Evolutionary conservation across 129 eudicot genomes (phyloP), one percentile per base, ranked within the genome.

Genomic region (Gnaphalium uliginosum): DNA sequence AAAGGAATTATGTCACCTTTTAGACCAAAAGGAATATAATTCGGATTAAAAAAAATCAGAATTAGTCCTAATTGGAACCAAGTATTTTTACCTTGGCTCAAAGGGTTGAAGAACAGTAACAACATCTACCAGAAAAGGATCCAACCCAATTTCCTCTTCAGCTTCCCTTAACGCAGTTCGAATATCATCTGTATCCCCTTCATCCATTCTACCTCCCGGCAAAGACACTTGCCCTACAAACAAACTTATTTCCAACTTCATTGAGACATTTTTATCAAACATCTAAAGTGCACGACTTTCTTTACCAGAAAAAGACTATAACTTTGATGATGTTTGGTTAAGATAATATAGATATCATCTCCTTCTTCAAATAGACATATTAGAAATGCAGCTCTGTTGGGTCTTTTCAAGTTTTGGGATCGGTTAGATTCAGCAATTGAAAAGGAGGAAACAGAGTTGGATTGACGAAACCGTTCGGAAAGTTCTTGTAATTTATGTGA

Each of bases 131-230:
- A 86, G 85, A 4, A 74, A 75, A 54, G 91, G 96, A 66, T 90
- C 96, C 83, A 90, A 81, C 2, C 96, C 93, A 19, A 90, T 86
- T 79, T 90, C 96, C 82, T 90, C 96, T 24, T 80, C 30, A 1
- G 96, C 96, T 74, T 90, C 96, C 68, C 93, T 88, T 82, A 86
- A 58, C 2, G 96, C 96, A 24, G 93, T 90, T 29, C 75, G 82
- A 10, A 65, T 78, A 58, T 87, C 85, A 78, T 73, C 69, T 2
- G 24, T 76, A 78, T 88, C 96, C 4, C 74, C 83, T 63, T 90
- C 88, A n/a, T 88, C 93, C 9, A 68, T 81, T 60, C 83, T 90
- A 51, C 91, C 93, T 76, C 96, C 96, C 1, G 93, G 96, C 80
- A 88, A 86, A 46, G 93, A 72, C 69, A 90, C 93, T 77, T 90